Evolutionary conservation across 257 asterid species (phyloP).

Genomic region (Striga asiatica): DNA sequence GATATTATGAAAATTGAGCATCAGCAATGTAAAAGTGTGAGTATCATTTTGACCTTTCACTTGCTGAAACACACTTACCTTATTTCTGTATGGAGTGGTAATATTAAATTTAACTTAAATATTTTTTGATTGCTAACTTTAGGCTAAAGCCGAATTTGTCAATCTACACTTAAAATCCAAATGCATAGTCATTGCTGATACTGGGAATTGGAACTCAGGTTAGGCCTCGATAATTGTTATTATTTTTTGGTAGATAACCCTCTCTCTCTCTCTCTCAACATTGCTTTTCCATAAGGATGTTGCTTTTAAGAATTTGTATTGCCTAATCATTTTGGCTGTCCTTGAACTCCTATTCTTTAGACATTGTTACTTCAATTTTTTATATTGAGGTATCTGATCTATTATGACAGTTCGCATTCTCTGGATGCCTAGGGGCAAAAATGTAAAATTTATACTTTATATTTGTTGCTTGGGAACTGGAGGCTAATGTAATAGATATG

Average conservation of each 20-base stretch:
- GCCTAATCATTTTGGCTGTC: no score
- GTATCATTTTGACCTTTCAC: conserved; percentile 25
- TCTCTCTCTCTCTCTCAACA: neutral
- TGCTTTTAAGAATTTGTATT: neutral
- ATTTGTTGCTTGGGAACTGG: no score
- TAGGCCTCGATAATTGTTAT: neutral
- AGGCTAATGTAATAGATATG: no score
- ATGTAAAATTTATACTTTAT: no score
- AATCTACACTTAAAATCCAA: conserved; percentile 24
- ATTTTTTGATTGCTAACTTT: conserved; percentile 12
- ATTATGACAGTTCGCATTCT: no score
- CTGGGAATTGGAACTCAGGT: conserved; percentile 30
- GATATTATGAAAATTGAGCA: conserved; percentile 38
- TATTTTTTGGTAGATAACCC: neutral
- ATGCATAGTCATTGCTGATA: conserved; percentile 24
- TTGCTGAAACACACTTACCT: conserved; percentile 13
- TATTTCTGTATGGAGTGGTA: neutral
- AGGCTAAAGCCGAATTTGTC: conserved; percentile 48
- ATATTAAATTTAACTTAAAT: neutral
- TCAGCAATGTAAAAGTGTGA: conserved; percentile 44
- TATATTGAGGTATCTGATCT: no score
- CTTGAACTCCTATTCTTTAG: no score
- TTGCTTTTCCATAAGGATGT: neutral
- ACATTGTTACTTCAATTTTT: no score
- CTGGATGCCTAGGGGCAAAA: no score